Base-by-base conservation (phyloP, 192 early-diverging fungal species). In the Coemansia sp. region DNA sequence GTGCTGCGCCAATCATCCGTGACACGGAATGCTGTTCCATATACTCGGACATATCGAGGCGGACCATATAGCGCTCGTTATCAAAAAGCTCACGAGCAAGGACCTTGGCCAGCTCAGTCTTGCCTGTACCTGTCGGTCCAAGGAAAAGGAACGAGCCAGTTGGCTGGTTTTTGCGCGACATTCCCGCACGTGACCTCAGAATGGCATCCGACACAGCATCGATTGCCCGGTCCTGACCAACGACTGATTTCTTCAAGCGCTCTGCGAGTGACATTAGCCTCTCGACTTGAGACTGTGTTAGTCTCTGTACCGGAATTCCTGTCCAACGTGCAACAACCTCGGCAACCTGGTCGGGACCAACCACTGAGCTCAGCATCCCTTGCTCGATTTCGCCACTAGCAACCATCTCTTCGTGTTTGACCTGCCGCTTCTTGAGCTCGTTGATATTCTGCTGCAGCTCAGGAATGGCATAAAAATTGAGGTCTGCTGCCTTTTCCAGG, bases 41-140 rank as follows among this genome's bases (percentile, higher is more conserved):
- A 79, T 95, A 99, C 80, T 99, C 97, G 42, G 90, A 91, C 97
- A 99, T 99, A 71, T 99, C 97, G n/a, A 99, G 84, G 0, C 97
- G 90, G 28, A 98, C 86, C 68, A 99, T 91, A 58, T 88, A 89
- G 72, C 94, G 95, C 71, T 98, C 94, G 65, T 96, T 92, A 75
- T 99, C 96, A 72, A 98, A 98, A 31, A 99, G 86, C 72, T 96
- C 92, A 53, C 89, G 77, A 16, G 91, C 92, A 35, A 94, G 78
- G 7, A 88, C 86, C 70, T 92, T 92, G 65, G 86, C 87, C 46
- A 91, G 76, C 77, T 93, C 91, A 2, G 90, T 93, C 73, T 99
- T 99, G 31, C 97, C 97, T 0, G 93, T 92, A 75, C 97, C 97
- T 13, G 95, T 98, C 2, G 95, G 94, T 2, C 97, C 97, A 2